Evolutionary conservation across 441 rosid genomes (phyloP).

Genomic region (Erysimum cheiri): DNA sequence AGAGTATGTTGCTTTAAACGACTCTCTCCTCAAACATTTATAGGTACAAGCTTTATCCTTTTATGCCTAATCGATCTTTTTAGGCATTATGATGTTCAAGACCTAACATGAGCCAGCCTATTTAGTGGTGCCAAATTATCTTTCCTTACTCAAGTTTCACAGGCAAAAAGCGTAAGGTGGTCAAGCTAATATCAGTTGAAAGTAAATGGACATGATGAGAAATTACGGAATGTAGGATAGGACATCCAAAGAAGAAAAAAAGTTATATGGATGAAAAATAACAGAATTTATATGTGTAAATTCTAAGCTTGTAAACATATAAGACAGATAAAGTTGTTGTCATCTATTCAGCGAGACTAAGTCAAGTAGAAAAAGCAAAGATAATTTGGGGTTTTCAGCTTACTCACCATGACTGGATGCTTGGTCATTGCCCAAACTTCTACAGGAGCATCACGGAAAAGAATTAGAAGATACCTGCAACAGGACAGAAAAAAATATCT

Average conservation of each 20-base stretch:
- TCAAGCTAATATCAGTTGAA: constrained; percentile 4
- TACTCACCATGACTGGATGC: constrained; percentile 87
- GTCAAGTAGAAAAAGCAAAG: constrained; percentile 7
- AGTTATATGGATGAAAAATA: background rate
- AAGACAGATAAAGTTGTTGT: constrained; percentile 16
- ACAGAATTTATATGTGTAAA: background rate
- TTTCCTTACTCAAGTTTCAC: constrained; percentile 17
- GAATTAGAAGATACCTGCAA: constrained; percentile 90
- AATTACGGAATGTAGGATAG: background rate
- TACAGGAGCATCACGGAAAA: constrained; percentile 98
- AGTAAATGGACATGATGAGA: constrained; percentile 19
- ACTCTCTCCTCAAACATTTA: constrained; percentile 15
- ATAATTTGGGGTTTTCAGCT: constrained; percentile 29
- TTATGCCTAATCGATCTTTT: constrained; percentile 15
- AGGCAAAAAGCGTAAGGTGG: constrained; percentile 21
- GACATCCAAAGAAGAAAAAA: background rate
- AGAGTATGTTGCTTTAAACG: constrained; percentile 12
- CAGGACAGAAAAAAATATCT: constrained; percentile 20
- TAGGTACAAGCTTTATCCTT: constrained; percentile 17
- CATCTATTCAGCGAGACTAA: constrained; percentile 10
- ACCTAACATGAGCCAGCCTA: constrained; percentile 22
- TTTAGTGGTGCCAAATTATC: constrained; percentile 20
- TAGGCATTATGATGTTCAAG: constrained; percentile 22
- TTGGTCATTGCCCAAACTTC: constrained; percentile 99
- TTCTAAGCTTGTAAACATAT: constrained; percentile 10